phyloP scores from a whole-genome alignment of 2,329 filamentous ascomycete species.

The Cordyceps tenuipes region DNA sequence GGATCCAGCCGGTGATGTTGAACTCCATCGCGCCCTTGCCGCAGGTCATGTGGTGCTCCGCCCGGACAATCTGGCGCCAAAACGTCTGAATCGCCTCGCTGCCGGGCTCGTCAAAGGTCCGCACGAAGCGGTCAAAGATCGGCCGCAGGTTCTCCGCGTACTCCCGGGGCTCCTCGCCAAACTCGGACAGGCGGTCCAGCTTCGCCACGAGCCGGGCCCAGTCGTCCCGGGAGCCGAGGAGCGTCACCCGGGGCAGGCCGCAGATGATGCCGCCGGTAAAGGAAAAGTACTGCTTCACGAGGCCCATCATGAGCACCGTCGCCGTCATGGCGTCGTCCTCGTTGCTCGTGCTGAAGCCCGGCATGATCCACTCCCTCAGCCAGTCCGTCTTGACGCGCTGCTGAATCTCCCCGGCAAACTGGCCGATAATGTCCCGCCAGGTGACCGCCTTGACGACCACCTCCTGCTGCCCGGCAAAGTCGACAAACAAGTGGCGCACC shows the following conservation, averaged over 20 bases:
- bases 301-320: constrained; percentile 36
- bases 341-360: constrained; percentile 35
- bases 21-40: constrained; percentile 25
- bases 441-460: constrained; percentile 23
- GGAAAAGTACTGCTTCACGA: constrained; percentile 32
- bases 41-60: constrained; percentile 23
- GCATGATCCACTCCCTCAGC: constrained; percentile 34
- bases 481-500: constrained; percentile 37
- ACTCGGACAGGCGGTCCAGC: constrained; percentile 33
- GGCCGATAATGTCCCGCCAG: constrained; percentile 21
- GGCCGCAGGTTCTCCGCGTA: constrained; percentile 34
- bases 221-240: constrained; percentile 30
- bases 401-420: constrained; percentile 33
- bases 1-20: constrained; percentile 39
- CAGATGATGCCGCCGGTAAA: constrained; percentile 30
- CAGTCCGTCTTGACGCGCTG: constrained; percentile 30
- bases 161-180: constrained; percentile 33
- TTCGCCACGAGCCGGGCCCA: constrained; percentile 32
- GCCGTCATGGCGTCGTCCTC: constrained; percentile 31
- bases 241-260: constrained; percentile 34
- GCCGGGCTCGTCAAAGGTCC: constrained; percentile 32
- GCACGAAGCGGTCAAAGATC: constrained; percentile 36
- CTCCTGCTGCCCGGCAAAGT: constrained; percentile 33
- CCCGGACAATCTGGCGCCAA: constrained; percentile 35
- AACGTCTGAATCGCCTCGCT: constrained; percentile 28